A percentile compares a stretch with the other conserved stretches of the same genome.
These are phyloP conservation scores for Penicillium sp. DNA, from an alignment of 2,329 filamentous ascomycete genomes.

Conservation along the genomic window DNA sequence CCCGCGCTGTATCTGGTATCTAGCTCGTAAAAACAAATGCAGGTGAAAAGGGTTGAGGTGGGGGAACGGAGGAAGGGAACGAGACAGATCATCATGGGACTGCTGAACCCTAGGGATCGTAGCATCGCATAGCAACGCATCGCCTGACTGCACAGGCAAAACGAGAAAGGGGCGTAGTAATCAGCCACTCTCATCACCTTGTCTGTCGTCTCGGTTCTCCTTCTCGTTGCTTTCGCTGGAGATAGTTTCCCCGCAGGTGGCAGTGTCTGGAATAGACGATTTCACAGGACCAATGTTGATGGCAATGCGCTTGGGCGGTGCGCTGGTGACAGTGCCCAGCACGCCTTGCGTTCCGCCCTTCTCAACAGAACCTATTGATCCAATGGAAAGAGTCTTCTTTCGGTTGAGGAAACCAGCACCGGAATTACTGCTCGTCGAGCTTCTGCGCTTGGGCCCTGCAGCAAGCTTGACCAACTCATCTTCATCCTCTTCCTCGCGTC, in stretches of 20 bases:
- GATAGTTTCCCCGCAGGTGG: conserved; percentile 17
- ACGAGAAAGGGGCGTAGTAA: conserved; percentile 2
- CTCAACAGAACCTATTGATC: conserved; percentile 30
- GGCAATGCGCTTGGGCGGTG: conserved; percentile 44
- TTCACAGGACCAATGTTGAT: conserved; percentile 44
- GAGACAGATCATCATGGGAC: background rate
- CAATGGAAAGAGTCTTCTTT: conserved; percentile 39
- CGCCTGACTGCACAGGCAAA: conserved; percentile 14
- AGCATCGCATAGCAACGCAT: background rate
- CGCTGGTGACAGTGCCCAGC: conserved; percentile 22
- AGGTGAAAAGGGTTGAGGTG: background rate
- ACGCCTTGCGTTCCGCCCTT: conserved; percentile 29
- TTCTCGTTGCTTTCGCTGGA: conserved; percentile 34
- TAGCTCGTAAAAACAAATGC: conserved; percentile 22
- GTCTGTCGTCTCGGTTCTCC: conserved; percentile 36
- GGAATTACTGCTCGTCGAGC: conserved; percentile 45
- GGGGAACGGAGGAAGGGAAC: background rate
- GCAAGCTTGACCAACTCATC: conserved; percentile 87
- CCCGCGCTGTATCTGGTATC: conserved; percentile 26
- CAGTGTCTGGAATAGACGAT: conserved; percentile 24
- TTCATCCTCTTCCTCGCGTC: conserved; percentile 85
- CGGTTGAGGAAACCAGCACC: conserved; percentile 39
- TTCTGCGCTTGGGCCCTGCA: conserved; percentile 51
- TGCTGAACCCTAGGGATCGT: background rate
- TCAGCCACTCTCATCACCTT: conserved; percentile 29